Percentiles rank a stretch among this genome's conserved stretches.
Conservation (phyloP, 371 early-diverging fungal species). For the Mucor irregularis region DNA sequence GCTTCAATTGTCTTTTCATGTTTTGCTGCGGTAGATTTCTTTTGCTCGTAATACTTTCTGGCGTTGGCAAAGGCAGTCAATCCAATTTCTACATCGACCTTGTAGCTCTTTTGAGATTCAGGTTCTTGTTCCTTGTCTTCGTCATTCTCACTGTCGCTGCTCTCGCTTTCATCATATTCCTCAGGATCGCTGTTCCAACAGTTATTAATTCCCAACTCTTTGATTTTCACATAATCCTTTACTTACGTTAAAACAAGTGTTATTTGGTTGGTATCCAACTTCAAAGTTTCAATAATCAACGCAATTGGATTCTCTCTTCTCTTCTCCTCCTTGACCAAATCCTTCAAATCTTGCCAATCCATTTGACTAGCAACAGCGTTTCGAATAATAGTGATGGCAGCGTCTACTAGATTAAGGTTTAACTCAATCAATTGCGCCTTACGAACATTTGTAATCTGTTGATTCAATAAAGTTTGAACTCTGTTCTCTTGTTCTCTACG, state of each 20-base stretch:
- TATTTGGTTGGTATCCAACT: constrained; percentile 75
- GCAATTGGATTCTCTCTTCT: constrained; percentile 82
- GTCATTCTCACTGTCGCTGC: constrained; percentile 25
- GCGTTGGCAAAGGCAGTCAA: constrained; percentile 93
- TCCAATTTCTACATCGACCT: constrained; percentile 85
- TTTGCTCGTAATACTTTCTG: constrained; percentile 83
- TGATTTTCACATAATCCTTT: too few species aligned
- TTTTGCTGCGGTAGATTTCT: constrained; percentile 81
- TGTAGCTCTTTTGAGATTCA: constrained; percentile 30
- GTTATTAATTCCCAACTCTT: too few species aligned
- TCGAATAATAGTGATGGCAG: constrained; percentile 82
- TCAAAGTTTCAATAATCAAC: constrained; percentile 66
- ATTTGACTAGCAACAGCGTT: constrained; percentile 89
- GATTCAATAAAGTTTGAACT: constrained; percentile 68
- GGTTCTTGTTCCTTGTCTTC: constrained; percentile 26
- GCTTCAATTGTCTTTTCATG: constrained; percentile 89
- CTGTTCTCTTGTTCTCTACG: constrained; percentile 79
- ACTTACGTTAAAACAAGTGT: constrained; percentile 54
- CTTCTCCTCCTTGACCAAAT: constrained; percentile 83
- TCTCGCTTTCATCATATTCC: constrained; percentile 23
- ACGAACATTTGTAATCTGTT: constrained; percentile 64
- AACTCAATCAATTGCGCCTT: constrained; percentile 83
- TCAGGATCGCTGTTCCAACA: constrained; percentile 43
- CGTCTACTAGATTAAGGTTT: constrained; percentile 84
- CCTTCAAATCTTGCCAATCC: constrained; percentile 94